Evolutionary conservation across 305 asterid species (phyloP), one percentile per base, ranked within the genome.

Genomic region (Fraxinus baroniana): DNA sequence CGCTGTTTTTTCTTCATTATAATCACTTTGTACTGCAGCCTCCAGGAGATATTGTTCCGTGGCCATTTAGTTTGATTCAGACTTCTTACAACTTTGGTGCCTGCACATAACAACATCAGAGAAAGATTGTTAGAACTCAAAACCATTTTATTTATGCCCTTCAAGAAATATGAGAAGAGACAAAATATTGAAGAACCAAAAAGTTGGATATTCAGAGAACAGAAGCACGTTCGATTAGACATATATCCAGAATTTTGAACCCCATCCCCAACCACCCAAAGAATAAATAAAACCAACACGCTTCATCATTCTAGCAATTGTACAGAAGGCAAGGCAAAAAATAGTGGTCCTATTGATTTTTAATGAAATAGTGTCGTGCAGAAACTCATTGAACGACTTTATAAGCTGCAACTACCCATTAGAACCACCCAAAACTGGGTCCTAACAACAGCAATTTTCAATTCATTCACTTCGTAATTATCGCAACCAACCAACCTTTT

Each of bases 31-130:
- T 30, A 64, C 79, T 4, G 82, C 71, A 36, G 85, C 79, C 71
- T 72, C 88, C 83, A 20, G 86, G 33, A 60, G 33, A 71, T 83
- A 82, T 41, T 78, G 85, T 46, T 86, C 92, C 90, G 88, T 87
- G 7, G 81, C 82, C 83, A 66, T 80, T 13, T 33, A 5, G 20
- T 36, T 20, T 20, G 24, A 62, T 60, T 62, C 71, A 62, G 5
- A 62, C 71, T 62, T 62, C 15, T 62, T 62, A 62, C 30, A 62
- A 4, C 30, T 62, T 62, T 20, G 7, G 30, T 22, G 71, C 32
- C 32, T 62, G 71, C 30, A 20, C 71, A 62, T 20, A 62, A 62
- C 28, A 20, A 0, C 15, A 60, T 18, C 60, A 17, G 2, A 18
- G 9, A 5, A 57, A 57, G 20, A 60, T 20, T 0, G 10, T 60